A percentile compares a stretch with the other conserved stretches of the same genome.
Conservation (phyloP, 2,329 filamentous ascomycete genomes). For the Nemania sp. region DNA sequence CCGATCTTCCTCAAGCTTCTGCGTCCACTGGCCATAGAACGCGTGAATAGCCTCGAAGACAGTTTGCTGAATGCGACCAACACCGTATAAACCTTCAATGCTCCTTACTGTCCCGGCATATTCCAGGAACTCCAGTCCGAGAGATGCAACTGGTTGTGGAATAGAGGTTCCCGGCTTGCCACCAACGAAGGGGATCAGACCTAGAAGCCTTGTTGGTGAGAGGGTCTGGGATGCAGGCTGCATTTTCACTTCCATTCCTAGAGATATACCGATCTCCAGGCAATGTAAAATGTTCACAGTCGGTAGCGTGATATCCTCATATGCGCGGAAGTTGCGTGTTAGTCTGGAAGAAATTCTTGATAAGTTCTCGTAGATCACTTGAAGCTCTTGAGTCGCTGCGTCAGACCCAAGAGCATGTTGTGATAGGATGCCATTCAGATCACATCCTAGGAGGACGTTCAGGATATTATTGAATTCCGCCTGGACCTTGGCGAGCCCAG, state of each 20-base stretch:
- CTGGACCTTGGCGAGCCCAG: slow-evolving; percentile 73
- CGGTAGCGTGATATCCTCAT: slow-evolving; percentile 83
- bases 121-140: slow-evolving; percentile 55
- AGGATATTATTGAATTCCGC: slow-evolving; percentile 81
- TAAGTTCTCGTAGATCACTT: slow-evolving; percentile 61
- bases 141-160: slow-evolving; percentile 33
- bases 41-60: slow-evolving; percentile 70
- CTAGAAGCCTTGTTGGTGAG: slow-evolving; percentile 45
- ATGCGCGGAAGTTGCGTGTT: slow-evolving; percentile 70
- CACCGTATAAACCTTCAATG: slow-evolving; percentile 52
- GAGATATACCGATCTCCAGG: slow-evolving; percentile 73
- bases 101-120: slow-evolving; percentile 51
- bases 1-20: slow-evolving; percentile 75
- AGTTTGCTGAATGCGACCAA: slow-evolving; percentile 53
- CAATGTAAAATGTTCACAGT: slow-evolving; percentile 79
- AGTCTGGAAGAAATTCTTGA: slow-evolving; percentile 72
- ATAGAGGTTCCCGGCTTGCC: slow-evolving; percentile 43
- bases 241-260: slow-evolving; percentile 56
- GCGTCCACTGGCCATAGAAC: slow-evolving; percentile 81
- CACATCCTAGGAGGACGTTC: slow-evolving; percentile 60
- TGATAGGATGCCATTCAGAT: slow-evolving; percentile 47
- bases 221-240: slow-evolving; percentile 13
- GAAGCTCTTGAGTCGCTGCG: slow-evolving; percentile 49
- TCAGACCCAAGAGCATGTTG: slow-evolving; percentile 42
- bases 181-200: slow-evolving; percentile 61